Evolutionary conservation across 2,329 filamentous ascomycete genomes (phyloP).

Genomic region (Daldinia sp.): DNA sequence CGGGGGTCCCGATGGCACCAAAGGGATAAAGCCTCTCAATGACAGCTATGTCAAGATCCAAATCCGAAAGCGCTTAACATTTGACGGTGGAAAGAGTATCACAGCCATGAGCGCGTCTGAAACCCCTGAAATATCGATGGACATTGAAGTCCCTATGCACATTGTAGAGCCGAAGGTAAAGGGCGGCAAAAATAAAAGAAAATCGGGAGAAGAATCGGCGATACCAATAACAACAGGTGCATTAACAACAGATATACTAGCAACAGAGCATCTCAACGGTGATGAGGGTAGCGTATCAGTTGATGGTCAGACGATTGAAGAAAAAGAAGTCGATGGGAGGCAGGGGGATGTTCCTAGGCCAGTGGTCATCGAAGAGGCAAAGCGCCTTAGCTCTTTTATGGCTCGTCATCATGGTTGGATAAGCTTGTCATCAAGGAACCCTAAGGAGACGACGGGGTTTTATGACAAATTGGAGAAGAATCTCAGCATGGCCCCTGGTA

Average conservation of each 20-base stretch:
- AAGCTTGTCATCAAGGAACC: not conserved
- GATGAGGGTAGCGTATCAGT: too few relatives aligned
- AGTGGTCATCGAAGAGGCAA: not conserved
- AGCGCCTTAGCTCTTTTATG: not conserved
- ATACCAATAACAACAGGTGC: not conserved
- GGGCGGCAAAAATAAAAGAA: not conserved
- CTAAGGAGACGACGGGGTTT: not conserved
- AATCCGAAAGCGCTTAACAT: slow-evolving; percentile 40
- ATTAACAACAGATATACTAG: not conserved
- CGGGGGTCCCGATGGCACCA: not conserved
- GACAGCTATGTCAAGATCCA: slow-evolving; percentile 34
- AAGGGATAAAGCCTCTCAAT: slow-evolving; percentile 20
- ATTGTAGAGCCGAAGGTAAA: not conserved
- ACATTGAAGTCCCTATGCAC: slow-evolving; percentile 4
- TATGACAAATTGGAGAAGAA: not conserved
- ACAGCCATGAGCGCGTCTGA: slow-evolving; percentile 18
- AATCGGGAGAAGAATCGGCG: not conserved
- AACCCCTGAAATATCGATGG: not conserved
- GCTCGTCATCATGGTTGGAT: not conserved
- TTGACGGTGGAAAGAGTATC: slow-evolving; percentile 43
- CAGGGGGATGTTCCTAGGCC: too few relatives aligned
- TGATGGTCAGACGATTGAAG: too few relatives aligned
- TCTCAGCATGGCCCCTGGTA: not conserved
- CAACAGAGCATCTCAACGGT: not conserved
- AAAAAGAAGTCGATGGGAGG: too few relatives aligned